A percentile compares a stretch with the other conserved stretches of the same genome.
phyloP scores from a whole-genome alignment of 352 stramenopile genomes.

The Phytophthora melonis region DNA sequence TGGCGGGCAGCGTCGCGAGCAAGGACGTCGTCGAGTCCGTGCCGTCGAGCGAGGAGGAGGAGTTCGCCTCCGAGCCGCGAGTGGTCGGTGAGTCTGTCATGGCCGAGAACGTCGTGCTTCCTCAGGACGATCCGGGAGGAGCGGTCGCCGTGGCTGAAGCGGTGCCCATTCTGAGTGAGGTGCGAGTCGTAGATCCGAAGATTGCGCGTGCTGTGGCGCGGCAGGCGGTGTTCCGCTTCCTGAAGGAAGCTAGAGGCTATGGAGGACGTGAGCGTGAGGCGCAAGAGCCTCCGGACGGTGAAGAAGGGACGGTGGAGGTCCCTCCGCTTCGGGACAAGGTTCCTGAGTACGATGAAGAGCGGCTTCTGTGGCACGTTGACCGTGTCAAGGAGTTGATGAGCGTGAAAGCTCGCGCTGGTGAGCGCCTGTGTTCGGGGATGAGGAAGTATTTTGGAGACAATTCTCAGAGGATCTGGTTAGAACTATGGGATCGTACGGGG shows the following conservation, averaged over 20 bases:
- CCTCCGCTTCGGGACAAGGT: conserved; percentile 3
- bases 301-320: background rate
- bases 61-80: background rate
- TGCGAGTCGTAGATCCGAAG: background rate
- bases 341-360: background rate
- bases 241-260: background rate
- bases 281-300: background rate
- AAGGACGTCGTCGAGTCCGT: background rate
- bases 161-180: background rate
- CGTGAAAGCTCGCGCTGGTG: too few species aligned
- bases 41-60: background rate
- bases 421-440: too few species aligned
- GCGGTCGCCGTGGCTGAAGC: background rate
- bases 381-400: background rate
- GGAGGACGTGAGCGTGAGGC: background rate
- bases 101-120: background rate
- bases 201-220: background rate
- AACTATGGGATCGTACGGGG: background rate
- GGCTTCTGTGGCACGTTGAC: background rate
- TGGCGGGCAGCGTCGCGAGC: background rate
- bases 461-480: background rate
- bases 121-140: background rate
- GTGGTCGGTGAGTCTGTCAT: background rate
- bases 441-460: too few species aligned
- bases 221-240: background rate